Evolutionary conservation across 768 basidiomycete genomes (phyloP).

Genomic region (Brasilioporus rufonigricans): DNA sequence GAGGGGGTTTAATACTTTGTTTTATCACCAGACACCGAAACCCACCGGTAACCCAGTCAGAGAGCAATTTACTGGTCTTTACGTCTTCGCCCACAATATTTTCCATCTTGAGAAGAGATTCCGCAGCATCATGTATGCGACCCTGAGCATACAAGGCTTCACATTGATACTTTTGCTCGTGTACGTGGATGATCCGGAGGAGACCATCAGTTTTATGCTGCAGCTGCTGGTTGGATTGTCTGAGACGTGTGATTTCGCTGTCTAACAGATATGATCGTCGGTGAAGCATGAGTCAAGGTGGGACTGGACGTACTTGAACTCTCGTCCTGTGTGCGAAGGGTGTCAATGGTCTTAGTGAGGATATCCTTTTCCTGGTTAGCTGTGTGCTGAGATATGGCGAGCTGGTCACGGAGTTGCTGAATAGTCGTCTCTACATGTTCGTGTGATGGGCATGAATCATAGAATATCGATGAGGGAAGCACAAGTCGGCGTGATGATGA

Average conservation of each 20-base stretch:
- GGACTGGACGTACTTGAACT: neutral
- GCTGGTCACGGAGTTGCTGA: neutral
- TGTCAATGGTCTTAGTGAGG: too few species aligned
- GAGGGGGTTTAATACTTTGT: neutral
- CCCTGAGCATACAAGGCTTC: neutral
- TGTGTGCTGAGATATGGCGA: neutral
- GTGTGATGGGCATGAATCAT: too few species aligned
- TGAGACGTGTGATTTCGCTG: neutral
- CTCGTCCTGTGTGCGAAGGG: neutral
- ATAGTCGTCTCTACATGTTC: too few species aligned
- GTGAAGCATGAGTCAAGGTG: too few species aligned
- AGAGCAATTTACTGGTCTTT: neutral
- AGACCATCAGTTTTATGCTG: neutral
- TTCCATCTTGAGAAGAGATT: neutral
- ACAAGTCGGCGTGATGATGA: too few species aligned
- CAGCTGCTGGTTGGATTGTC: neutral
- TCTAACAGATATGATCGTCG: neutral
- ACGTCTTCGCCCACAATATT: neutral
- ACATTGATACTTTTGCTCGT: neutral
- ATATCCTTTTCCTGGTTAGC: too few species aligned
- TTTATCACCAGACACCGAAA: neutral
- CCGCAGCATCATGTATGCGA: neutral
- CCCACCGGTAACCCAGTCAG: neutral
- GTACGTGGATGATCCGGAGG: neutral
- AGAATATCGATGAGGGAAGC: too few species aligned